phyloP scores from a whole-genome alignment of 2,329 filamentous ascomycete species.

The Fusarium caatingaense region DNA sequence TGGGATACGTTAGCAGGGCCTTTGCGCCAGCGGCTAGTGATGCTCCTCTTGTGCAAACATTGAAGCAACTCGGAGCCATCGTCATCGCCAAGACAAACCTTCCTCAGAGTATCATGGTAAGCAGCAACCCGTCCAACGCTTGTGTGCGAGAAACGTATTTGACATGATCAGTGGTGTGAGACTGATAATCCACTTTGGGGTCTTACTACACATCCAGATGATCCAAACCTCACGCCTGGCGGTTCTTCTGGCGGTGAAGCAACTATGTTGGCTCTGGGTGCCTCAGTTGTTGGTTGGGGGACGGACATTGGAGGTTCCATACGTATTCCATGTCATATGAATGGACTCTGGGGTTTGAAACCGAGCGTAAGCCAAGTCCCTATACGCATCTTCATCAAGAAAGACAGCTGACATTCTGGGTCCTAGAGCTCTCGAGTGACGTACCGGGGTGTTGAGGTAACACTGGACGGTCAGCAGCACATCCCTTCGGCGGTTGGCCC shows the following conservation, averaged over 20 bases:
- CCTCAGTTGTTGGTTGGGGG: background rate
- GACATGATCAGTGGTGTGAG: background rate
- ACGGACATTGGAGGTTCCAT: constrained; percentile 1
- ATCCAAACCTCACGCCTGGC: background rate
- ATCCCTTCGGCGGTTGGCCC: background rate
- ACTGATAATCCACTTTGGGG: background rate
- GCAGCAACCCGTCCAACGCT: background rate
- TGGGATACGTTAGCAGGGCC: background rate
- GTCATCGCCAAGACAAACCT: background rate
- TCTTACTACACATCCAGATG: background rate
- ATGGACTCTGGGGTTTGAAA: constrained; percentile 1
- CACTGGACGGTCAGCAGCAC: background rate
- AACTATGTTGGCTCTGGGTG: background rate
- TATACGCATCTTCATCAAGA: fast-evolving
- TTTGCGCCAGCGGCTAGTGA: background rate
- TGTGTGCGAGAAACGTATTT: too few species aligned
- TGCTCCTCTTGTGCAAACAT: background rate
- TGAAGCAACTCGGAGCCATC: background rate
- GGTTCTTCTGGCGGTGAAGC: background rate
- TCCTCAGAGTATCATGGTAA: constrained; percentile 1
- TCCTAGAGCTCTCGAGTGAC: background rate
- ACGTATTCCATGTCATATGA: background rate
- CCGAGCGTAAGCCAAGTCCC: background rate
- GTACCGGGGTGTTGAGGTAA: background rate
- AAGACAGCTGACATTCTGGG: background rate